Conservation (phyloP, 2,329 filamentous ascomycete species). For the Thielaviopsis euricoi region DNA sequence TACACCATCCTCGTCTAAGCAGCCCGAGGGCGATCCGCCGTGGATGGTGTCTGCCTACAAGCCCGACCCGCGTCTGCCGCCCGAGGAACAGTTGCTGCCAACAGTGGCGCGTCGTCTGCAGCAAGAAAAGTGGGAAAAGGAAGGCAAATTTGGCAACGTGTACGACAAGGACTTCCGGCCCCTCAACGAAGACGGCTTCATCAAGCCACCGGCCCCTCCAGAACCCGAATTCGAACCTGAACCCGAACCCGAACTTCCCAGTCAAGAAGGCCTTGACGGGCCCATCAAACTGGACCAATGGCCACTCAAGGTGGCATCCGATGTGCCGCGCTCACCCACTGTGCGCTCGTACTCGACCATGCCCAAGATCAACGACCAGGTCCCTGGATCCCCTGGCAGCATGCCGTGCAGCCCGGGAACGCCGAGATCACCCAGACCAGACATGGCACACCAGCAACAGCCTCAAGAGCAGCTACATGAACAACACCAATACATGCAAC, state of each 20-base stretch:
- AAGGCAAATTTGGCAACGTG: constrained; percentile 68
- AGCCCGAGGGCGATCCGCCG: constrained; percentile 84
- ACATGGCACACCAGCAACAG: not conserved
- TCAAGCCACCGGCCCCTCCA: constrained; percentile 25
- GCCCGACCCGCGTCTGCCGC: constrained; percentile 82
- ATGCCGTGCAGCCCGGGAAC: constrained; percentile 17
- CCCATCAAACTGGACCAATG: constrained; percentile 29
- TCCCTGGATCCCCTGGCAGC: constrained; percentile 17
- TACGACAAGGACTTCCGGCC: constrained; percentile 83
- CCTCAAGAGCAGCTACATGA: constrained; percentile 21
- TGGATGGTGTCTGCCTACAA: constrained; percentile 94
- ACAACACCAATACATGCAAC: constrained; percentile 14
- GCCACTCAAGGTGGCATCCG: constrained; percentile 34
- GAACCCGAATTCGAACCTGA: constrained; percentile 1
- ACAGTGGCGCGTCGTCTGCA: constrained; percentile 83
- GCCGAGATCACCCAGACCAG: not conserved
- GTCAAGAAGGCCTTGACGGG: constrained; percentile 3
- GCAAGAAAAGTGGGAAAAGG: constrained; percentile 88
- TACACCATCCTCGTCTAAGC: constrained; percentile 26
- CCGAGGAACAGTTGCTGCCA: constrained; percentile 87
- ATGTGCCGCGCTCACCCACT: constrained; percentile 24
- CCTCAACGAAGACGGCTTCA: constrained; percentile 49
- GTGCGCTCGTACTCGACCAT: constrained; percentile 43
- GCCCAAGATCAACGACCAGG: constrained; percentile 36
- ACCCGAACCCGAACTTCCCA: constrained; percentile 10